These are phyloP conservation scores for Rugonectria rugulosa DNA, from an alignment of 2,329 filamentous ascomycete genomes.

Conservation along the genomic window DNA sequence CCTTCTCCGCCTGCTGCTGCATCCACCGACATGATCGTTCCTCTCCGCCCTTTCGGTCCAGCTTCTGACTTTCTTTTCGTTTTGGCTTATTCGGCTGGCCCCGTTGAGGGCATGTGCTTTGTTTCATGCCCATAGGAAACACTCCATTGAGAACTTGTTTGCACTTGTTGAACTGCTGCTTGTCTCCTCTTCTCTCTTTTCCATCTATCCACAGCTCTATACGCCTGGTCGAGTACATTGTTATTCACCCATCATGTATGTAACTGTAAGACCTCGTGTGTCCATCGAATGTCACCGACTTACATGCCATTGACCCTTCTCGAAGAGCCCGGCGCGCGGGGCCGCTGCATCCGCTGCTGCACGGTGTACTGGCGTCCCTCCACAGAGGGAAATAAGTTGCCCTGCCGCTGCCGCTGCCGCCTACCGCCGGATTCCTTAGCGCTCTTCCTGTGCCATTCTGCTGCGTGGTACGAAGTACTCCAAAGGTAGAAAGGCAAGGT, in stretches of 20 bases:
- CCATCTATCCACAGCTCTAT: constrained; percentile 1
- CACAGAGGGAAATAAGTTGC: constrained; percentile 1
- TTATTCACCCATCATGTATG: not conserved
- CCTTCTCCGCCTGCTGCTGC: not conserved
- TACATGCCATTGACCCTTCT: constrained; percentile 15
- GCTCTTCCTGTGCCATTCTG: not conserved
- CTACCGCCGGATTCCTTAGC: not conserved
- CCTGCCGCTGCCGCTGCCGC: constrained; percentile 12
- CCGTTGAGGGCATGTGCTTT: too few species aligned
- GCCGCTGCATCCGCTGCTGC: constrained; percentile 10
- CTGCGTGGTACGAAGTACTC: too few species aligned
- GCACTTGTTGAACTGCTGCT: constrained; percentile 13
- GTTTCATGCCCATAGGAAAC: too few species aligned
- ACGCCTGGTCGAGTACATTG: not conserved
- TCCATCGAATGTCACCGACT: constrained; percentile 13
- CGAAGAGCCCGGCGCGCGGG: constrained; percentile 10
- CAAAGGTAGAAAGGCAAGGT: too few species aligned
- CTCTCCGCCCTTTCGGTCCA: constrained; percentile 6
- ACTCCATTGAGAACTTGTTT: constrained; percentile 16
- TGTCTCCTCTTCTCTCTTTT: constrained; percentile 7
- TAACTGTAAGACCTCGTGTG: constrained; percentile 10
- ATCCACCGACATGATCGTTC: not conserved
- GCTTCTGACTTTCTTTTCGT: not conserved
- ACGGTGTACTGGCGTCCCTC: not conserved
- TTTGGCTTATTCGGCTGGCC: constrained; percentile 3